phyloP scores from a whole-genome alignment of 2,329 filamentous ascomycete species.

The Aspergillus sp. region DNA sequence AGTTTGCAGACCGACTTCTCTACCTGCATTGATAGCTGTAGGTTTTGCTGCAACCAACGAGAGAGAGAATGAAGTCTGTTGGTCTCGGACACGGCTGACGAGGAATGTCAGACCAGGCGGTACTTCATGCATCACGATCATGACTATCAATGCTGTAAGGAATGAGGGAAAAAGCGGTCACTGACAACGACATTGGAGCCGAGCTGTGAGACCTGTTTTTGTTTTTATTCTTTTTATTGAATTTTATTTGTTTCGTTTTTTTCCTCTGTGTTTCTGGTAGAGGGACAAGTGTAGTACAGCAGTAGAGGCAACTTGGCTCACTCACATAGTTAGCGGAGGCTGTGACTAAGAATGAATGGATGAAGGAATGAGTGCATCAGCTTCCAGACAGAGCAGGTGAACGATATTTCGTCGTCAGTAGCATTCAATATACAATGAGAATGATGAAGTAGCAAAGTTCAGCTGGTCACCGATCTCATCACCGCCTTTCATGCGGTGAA shows the following conservation, averaged over 20 bases:
- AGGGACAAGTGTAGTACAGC: not conserved
- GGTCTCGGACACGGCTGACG: not conserved
- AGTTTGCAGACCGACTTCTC: conserved; percentile 16
- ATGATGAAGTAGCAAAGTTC: too few species aligned
- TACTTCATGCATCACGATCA: not conserved
- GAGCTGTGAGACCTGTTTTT: not conserved
- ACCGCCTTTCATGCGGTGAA: conserved; percentile 43
- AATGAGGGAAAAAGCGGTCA: conserved; percentile 1
- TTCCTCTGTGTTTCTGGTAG: not conserved
- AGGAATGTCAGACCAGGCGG: not conserved
- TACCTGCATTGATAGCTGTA: conserved; percentile 7
- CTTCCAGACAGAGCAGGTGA: too few species aligned
- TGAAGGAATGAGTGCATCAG: too few species aligned
- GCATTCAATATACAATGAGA: too few species aligned
- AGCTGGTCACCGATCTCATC: conserved; percentile 30
- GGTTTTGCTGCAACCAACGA: not conserved
- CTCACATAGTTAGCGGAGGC: not conserved
- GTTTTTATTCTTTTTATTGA: not conserved
- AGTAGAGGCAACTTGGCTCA: not conserved
- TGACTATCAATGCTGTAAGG: not conserved
- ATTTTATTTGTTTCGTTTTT: too few species aligned
- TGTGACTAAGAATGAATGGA: not conserved
- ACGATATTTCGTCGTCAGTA: too few species aligned
- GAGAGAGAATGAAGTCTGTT: not conserved
- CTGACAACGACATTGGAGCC: not conserved